Percentiles rank a stretch among this genome's conserved stretches.
phyloP scores from a whole-genome alignment of 306 rosid genomes.

The Quercus robur region DNA sequence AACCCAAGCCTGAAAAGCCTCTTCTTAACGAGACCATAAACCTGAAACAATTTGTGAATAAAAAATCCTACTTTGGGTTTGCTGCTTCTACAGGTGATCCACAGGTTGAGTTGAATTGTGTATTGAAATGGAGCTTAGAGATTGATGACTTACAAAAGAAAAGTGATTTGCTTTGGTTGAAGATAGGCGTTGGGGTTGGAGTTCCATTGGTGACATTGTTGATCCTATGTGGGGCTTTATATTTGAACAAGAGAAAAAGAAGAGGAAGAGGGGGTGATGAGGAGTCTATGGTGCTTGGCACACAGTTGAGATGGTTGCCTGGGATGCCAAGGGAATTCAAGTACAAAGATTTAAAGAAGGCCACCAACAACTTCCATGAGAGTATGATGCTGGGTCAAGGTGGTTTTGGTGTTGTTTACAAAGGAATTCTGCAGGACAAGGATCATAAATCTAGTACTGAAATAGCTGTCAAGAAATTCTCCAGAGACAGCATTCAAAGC shows the following conservation, averaged over 20 bases:
- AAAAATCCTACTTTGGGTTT: conserved; percentile 40
- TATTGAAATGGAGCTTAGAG: conserved; percentile 35
- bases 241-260: conserved; percentile 27
- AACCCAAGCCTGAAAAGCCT: conserved; percentile 21
- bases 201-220: conserved; percentile 11
- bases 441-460: conserved; percentile 1
- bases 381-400: conserved; percentile 49
- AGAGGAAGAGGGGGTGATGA: conserved; percentile 10
- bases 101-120: conserved; percentile 32
- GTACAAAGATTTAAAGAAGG: conserved; percentile 42
- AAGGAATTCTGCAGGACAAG: conserved; percentile 32
- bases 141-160: conserved; percentile 14
- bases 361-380: conserved; percentile 38
- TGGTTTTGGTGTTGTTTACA: conserved; percentile 50
- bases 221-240: conserved; percentile 10
- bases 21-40: conserved; percentile 27
- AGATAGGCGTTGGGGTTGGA: conserved; percentile 30
- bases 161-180: conserved; percentile 18
- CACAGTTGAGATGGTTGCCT: conserved; percentile 34
- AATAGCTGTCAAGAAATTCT: conserved; percentile 48
- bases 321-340: conserved; percentile 49
- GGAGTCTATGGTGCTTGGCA: conserved; percentile 27
- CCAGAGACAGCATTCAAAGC: conserved; percentile 39
- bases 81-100: conserved; percentile 42
- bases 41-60: conserved; percentile 20